These are phyloP conservation scores for Allantophomopsis lycopodina DNA, from an alignment of 2,329 filamentous ascomycete species.

Conservation along the genomic window DNA sequence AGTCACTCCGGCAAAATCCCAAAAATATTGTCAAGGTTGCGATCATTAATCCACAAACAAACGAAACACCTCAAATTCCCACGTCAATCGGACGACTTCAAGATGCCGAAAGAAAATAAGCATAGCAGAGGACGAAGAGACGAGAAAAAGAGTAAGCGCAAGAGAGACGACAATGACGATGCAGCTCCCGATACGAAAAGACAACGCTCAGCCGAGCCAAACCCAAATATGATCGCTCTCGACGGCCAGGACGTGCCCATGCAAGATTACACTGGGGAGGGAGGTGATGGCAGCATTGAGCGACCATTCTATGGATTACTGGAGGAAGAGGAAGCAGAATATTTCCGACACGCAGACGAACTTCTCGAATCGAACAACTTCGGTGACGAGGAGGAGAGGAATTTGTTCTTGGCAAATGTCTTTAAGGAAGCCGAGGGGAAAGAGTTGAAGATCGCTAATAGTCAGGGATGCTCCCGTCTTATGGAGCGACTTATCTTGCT, in stretches of 20 bases:
- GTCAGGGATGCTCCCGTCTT: conserved; percentile 85
- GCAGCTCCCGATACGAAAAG: conserved; percentile 18
- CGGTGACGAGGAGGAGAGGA: conserved; percentile 56
- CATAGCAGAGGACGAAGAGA: conserved; percentile 41
- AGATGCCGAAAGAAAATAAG: conserved; percentile 45
- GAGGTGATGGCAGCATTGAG: conserved; percentile 6
- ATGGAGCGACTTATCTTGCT: conserved; percentile 85
- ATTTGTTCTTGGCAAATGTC: conserved; percentile 64
- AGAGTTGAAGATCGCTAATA: conserved; percentile 90
- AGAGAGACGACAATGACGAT: conserved; percentile 28
- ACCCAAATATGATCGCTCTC: conserved; percentile 7
- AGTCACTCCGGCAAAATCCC: no score
- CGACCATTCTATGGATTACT: conserved; percentile 76
- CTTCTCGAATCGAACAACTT: conserved; percentile 86
- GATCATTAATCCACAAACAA: no score
- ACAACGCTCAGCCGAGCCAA: conserved; percentile 14
- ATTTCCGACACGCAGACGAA: conserved; percentile 83
- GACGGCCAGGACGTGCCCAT: conserved; percentile 8
- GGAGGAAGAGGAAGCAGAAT: conserved; percentile 86
- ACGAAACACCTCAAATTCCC: no score
- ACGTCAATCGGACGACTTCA: not conserved
- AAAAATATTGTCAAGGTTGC: no score
- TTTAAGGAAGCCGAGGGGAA: conserved; percentile 81
- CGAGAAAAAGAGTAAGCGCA: conserved; percentile 33
- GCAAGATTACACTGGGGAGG: conserved; percentile 8